Base-by-base conservation (phyloP, 2,329 filamentous ascomycete species). In the Sporothrix variecibatus region DNA sequence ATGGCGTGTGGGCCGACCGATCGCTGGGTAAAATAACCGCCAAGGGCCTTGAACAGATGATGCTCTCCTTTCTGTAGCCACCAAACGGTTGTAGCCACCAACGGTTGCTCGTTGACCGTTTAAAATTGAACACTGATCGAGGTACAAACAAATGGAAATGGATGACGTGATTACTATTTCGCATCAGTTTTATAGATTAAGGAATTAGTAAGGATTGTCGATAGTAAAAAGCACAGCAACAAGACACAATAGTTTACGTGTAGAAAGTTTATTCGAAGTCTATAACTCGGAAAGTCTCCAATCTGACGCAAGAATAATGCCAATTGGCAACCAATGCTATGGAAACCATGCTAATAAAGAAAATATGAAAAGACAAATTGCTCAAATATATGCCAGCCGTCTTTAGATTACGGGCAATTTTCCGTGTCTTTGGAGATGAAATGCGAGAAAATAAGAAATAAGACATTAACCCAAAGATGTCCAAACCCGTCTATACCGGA, bases 391-490 rank as follows among this genome's bases (percentile, higher is more conserved):
- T 56, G 34, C 43, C 26, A 72, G 71, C 71, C 71, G 58, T 53
- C 23, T 26, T 28, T 34, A 72, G n/a, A 71, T 31, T 46, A 60
- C 51, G 69, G 69, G 40, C 69, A 71, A 60, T 71, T 62, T 70
- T 26, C 12, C 40, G 51, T 28, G 40, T 31, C 43, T 46, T 67
- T 15, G 17, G 11, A 38, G n/a, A 62, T 62, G 26, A 31, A 46
- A 60, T 31, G 46, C 31, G 28, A 31, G 17, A 17, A 49, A 15
- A 53, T 1, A 51, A 26, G 26, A 53, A 43, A 70, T 7, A 73
- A 70, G 23, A 70, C 72, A 73, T 70, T 70, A 71, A 51, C 53
- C 72, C 64, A 69, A 34, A 56, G 31, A 53, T 73, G 64, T 34
- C 64, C 23, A 15, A 72, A 40, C 23, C 72, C 43, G 31, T 65